Percentiles rank a stretch among this genome's conserved stretches.
Evolutionary conservation across 1,284 basidiomycete genomes (phyloP).

Genomic region (Sanghuangporus baumii): DNA sequence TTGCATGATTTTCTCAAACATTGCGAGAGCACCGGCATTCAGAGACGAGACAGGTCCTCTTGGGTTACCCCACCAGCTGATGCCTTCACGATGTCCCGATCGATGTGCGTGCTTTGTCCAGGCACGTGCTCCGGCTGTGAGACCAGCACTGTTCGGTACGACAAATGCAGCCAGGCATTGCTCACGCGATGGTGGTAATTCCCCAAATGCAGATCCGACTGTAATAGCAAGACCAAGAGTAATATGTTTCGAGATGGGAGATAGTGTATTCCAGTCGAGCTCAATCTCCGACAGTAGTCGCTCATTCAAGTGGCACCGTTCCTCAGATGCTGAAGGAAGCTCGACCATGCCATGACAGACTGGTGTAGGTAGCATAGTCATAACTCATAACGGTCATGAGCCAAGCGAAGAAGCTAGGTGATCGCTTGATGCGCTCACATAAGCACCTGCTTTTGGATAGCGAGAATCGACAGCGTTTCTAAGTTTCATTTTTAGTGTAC

Average conservation of each 20-base stretch:
- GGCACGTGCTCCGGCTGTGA: constrained; percentile 50
- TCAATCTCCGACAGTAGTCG: not conserved
- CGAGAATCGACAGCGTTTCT: not conserved
- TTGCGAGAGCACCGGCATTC: constrained; percentile 40
- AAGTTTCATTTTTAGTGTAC: not conserved
- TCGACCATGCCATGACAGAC: constrained; percentile 7
- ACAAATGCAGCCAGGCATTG: constrained; percentile 44
- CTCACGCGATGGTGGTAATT: constrained; percentile 36
- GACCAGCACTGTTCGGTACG: constrained; percentile 37
- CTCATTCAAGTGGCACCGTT: constrained; percentile 8
- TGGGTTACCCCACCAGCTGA: constrained; percentile 52
- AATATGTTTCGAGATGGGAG: constrained; percentile 38
- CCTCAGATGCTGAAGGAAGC: not conserved
- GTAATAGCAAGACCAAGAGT: constrained; percentile 49
- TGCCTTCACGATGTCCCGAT: constrained; percentile 26
- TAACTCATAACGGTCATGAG: not conserved
- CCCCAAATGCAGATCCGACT: constrained; percentile 50
- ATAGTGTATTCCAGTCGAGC: constrained; percentile 13
- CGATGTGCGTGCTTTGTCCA: constrained; percentile 58
- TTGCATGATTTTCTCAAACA: constrained; percentile 48
- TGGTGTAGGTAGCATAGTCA: constrained; percentile 3
- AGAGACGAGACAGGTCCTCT: constrained; percentile 43
- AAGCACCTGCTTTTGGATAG: not conserved
- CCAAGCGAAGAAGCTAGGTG: not conserved
- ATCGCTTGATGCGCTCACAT: not conserved